Conservation (phyloP, 192 early-diverging fungal species). For the Coemansia sp. region DNA sequence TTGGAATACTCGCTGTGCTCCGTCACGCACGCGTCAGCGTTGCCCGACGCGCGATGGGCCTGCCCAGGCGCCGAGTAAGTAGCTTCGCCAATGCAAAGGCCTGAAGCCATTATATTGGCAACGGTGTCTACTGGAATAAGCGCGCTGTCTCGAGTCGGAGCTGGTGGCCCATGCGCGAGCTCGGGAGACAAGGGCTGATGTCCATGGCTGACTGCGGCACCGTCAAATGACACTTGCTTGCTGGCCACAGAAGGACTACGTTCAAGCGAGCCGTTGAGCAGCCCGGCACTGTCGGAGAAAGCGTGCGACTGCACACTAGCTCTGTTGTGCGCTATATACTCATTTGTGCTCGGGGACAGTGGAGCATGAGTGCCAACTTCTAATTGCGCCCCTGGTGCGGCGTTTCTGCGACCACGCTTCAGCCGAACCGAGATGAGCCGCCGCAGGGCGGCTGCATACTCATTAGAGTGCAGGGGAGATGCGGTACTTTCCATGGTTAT, state of each 20-base stretch:
- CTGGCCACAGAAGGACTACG: slow-evolving; percentile 1
- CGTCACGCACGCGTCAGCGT: neutral
- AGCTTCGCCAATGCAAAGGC: neutral
- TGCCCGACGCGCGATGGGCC: neutral
- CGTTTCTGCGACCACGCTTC: slow-evolving; percentile 7
- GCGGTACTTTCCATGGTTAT: neutral
- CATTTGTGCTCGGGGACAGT: too few relatives aligned
- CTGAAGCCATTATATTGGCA: neutral
- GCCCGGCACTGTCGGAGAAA: neutral
- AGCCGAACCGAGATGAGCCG: slow-evolving; percentile 28
- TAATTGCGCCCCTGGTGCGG: neutral
- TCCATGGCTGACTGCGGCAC: neutral
- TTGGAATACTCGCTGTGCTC: slow-evolving; percentile 12
- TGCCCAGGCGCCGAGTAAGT: neutral
- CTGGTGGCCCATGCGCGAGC: neutral
- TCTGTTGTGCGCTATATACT: too few relatives aligned
- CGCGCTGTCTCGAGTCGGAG: slow-evolving; percentile 6
- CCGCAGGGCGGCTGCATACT: slow-evolving; percentile 22
- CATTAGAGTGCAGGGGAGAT: slow-evolving; percentile 15
- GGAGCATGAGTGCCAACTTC: neutral
- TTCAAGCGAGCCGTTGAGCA: neutral
- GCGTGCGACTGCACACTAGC: too few relatives aligned
- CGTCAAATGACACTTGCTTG: slow-evolving; percentile 6
- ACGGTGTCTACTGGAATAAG: neutral
- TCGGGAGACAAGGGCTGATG: neutral